Evolutionary conservation across 306 rosid genomes (phyloP), one percentile per base, ranked within the genome.

Genomic region (Gastrolobium bilobum): DNA sequence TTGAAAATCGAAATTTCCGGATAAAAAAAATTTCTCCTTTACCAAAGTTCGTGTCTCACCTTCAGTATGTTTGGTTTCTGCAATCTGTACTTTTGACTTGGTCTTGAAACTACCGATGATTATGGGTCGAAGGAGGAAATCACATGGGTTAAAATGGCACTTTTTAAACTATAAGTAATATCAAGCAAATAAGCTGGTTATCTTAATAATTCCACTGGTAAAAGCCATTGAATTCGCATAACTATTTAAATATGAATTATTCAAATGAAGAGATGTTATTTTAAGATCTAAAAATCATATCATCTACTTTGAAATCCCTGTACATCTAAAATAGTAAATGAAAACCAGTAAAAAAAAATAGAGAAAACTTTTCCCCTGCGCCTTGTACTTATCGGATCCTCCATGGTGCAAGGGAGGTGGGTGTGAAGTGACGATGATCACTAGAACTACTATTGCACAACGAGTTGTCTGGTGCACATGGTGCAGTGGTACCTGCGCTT

Each of bases 401-500:
- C 8, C 30, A 4, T 35, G 68, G 47, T n/a, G 43, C 4, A 57
- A 34, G 10, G 60, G 34, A 56, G 50, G 26, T 20, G 26, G 20
- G 9, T 51, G 26, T 38, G 79, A 15, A 20, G 26, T 34, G 79
- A 60, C 30, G 37, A 42, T 38, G 53, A 38, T 29, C 61, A 86
- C 77, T n/a, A n/a, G n/a, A n/a, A n/a, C n/a, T n/a, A n/a, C n/a
- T n/a, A n/a, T n/a, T 80, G 82, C 5, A 85, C 54, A 3, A 86
- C 88, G 57, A 92, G 77, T 9, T 31, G 68, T 51, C 77, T 81
- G 42, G 69, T n/a, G 35, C 97, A 92, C 60, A 88, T 6, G 81
- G 82, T 64, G 86, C 99, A 94, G 73, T 85, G 79, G 35, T 84
- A 52, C 77, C 88, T 89, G 79, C 93, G 95, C 57, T 88, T 94